A percentile compares a stretch with the other conserved stretches of the same genome.
These are phyloP conservation scores for Amaranthus cruentus DNA, from an alignment of 148 eudicot genomes.

Conservation along the genomic window DNA sequence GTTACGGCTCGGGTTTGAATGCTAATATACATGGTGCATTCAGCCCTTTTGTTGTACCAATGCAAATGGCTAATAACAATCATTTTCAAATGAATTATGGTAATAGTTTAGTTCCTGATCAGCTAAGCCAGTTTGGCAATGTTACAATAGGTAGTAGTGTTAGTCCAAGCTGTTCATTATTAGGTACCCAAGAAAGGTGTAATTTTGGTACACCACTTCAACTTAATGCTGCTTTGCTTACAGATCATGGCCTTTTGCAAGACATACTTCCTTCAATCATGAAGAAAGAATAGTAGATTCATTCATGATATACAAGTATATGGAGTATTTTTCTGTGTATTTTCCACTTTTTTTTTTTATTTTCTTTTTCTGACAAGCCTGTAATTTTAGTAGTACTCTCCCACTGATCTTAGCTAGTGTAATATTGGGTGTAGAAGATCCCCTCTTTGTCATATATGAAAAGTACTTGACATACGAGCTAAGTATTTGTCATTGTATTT, in stretches of 20 bases:
- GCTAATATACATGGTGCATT: not conserved
- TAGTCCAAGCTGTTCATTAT: slow-evolving; percentile 8
- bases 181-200: slow-evolving; percentile 22
- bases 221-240: slow-evolving; percentile 23
- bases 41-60: slow-evolving; percentile 17
- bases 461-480: not conserved
- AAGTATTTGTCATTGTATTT: slow-evolving; percentile 9
- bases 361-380: slow-evolving; percentile 9
- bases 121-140: slow-evolving; percentile 18
- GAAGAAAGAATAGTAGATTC: slow-evolving; percentile 21
- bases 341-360: not conserved
- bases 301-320: not conserved
- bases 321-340: not conserved
- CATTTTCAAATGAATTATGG: slow-evolving; percentile 16
- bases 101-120: slow-evolving; percentile 20
- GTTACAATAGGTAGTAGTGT: not conserved
- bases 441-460: not conserved
- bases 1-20: slow-evolving; percentile 5
- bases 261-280: slow-evolving; percentile 43
- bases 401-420: slow-evolving; percentile 26
- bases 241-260: slow-evolving; percentile 58
- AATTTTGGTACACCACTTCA: slow-evolving; percentile 4
- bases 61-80: slow-evolving; percentile 12
- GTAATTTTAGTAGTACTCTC: slow-evolving; percentile 15
- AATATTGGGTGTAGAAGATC: slow-evolving; percentile 17